A percentile compares a stretch with the other conserved stretches of the same genome.
Conservation (phyloP, 352 stramenopile species). For the Globisporangium canariense region DNA sequence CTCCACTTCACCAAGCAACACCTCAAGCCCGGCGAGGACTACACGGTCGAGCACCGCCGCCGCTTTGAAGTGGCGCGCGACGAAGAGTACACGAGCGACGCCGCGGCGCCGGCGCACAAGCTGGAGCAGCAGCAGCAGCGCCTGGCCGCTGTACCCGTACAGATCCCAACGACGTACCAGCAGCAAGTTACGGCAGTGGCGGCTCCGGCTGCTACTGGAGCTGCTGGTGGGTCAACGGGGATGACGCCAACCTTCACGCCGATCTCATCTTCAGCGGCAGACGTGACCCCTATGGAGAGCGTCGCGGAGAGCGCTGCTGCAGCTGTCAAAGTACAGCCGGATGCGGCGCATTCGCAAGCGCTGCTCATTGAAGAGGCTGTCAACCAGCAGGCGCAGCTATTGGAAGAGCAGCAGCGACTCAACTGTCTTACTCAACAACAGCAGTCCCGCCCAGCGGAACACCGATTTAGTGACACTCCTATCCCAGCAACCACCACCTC, state of each 20-base stretch:
- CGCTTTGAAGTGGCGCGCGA: conserved; percentile 75
- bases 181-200: not conserved
- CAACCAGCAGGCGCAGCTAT: not conserved
- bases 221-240: not conserved
- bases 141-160: conserved; percentile 1
- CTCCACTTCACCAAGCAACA: conserved; percentile 79
- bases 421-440: not conserved
- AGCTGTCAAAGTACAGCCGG: not conserved
- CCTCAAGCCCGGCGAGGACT: conserved; percentile 70
- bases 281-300: not conserved
- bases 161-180: conserved; percentile 7
- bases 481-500: not conserved
- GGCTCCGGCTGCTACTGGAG: not conserved
- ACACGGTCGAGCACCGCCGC: conserved; percentile 72
- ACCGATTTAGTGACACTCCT: conserved; percentile 5
- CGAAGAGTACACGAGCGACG: conserved; percentile 32
- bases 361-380: not conserved
- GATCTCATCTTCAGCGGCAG: not conserved
- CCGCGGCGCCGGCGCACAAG: conserved; percentile 3
- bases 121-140: conserved; percentile 11
- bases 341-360: not conserved
- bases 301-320: not conserved
- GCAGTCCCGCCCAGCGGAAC: conserved; percentile 1
- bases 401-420: not conserved
- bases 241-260: conserved; percentile 6